Evolutionary conservation across 768 basidiomycete species (phyloP).

Genomic region (Chiua virens): DNA sequence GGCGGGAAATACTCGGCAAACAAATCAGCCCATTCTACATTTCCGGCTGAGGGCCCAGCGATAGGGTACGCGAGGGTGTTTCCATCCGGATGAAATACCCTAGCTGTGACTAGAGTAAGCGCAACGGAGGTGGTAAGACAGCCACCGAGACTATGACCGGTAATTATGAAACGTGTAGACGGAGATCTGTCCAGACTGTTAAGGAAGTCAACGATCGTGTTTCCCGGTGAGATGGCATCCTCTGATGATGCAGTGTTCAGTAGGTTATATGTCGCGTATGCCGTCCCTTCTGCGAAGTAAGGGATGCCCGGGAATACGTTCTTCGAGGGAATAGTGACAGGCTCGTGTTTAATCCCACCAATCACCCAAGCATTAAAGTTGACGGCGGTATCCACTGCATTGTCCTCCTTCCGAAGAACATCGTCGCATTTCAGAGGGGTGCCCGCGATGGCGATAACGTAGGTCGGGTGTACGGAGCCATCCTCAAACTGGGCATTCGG

Average conservation of each 20-base stretch:
- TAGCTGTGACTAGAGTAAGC: conserved; percentile 4
- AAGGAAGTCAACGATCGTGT: conserved; percentile 12
- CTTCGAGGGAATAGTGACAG: not conserved
- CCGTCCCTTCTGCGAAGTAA: conserved; percentile 5
- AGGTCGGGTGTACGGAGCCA: conserved; percentile 2
- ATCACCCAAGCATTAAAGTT: conserved; percentile 10
- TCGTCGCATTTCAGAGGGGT: not conserved
- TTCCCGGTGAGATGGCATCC: not conserved
- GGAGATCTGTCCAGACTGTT: not conserved
- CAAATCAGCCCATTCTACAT: not conserved
- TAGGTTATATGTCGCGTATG: not conserved
- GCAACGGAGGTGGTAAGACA: conserved; percentile 11
- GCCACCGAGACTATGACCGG: conserved; percentile 13
- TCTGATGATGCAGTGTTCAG: not conserved
- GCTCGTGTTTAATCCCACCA: not conserved
- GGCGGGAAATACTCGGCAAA: conserved; percentile 3
- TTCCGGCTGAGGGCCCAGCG: conserved; percentile 7
- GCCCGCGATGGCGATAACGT: conserved; percentile 15
- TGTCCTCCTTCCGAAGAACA: conserved; percentile 1
- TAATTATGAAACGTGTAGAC: not conserved
- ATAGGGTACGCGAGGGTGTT: conserved; percentile 1
- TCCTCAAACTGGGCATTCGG: conserved; percentile 12
- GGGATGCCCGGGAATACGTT: not conserved
- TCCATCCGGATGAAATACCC: not conserved
- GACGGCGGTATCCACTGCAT: conserved; percentile 5